Evolutionary conservation across 306 rosid species (phyloP).

Genomic region (Quercus alba): DNA sequence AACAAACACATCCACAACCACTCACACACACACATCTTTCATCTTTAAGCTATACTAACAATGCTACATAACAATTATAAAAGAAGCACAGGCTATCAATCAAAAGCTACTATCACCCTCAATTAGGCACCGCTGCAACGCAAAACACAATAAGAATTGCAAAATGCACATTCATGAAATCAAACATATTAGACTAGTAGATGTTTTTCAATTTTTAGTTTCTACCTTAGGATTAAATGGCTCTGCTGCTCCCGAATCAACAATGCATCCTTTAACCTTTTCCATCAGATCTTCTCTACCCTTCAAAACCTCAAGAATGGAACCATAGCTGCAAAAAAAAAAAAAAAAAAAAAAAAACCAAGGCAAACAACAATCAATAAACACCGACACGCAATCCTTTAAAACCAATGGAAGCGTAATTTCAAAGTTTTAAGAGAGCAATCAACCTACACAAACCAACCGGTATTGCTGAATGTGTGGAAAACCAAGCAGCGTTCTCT

Average conservation of each 20-base stretch:
- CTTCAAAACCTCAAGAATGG: constrained; percentile 53
- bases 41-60: too few relatives aligned
- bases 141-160: not conserved
- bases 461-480: constrained; percentile 90
- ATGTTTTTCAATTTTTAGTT: not conserved
- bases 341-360: not conserved
- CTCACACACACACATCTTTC: too few relatives aligned
- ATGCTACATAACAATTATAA: too few relatives aligned
- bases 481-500: constrained; percentile 67
- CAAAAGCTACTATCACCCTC: not conserved
- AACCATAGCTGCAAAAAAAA: constrained; percentile 57
- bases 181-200: not conserved
- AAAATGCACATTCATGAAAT: not conserved
- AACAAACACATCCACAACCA: too few relatives aligned
- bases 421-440: not conserved
- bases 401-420: too few relatives aligned
- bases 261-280: constrained; percentile 73
- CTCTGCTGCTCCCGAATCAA: constrained; percentile 88
- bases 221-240: constrained; percentile 81
- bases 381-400: not conserved
- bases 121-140: too few relatives aligned
- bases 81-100: not conserved
- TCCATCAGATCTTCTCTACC: constrained; percentile 46
- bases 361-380: not conserved
- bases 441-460: constrained; percentile 82